Evolutionary conservation across 2,329 filamentous ascomycete species (phyloP), one percentile per base, ranked within the genome.

Genomic region (Colletotrichum siamense): DNA sequence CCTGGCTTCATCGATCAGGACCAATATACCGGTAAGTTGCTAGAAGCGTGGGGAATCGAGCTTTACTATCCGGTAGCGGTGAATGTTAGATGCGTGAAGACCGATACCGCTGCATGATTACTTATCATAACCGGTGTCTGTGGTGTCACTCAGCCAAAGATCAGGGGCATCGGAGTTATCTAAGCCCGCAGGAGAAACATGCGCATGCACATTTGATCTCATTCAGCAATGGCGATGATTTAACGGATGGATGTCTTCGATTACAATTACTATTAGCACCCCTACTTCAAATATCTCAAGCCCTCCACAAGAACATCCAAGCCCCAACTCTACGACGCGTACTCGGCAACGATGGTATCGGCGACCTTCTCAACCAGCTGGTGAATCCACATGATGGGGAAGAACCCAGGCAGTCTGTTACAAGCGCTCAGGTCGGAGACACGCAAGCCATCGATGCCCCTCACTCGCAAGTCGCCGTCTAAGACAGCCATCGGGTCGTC

Each of bases 371-470:
- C 91, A 3, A 86, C 87, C 6, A 91, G 85, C 82, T 93, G 89
- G 76, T 89, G 91, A 4, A 87, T 89, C 4, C 89, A 86, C 4
- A 89, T 78, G 0, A 85, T 84, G 62, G 87, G 86, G 78, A 87
- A 91, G 44, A 81, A 81, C 13, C 90, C 91, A 12, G 83, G 83
- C 67, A 83, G 89, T 67, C 84, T 85, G 4, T 90, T 89, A 76
- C 90, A 93, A 1, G 90, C 86, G 36, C 87, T 89, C 1, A 91
- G 91, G 84, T 94, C 92, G 0, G 94, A 92, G 5, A 93, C 92
- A 30, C 92, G 85, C 62, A 94, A 80, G 0, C 89, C 88, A 2
- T 85, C 81, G 0, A 91, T 88, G 1, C 91, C 91, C 15, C 88
- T 84, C 2, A 94, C 92, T 10, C 87, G 85, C 80, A 93, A 92